Evolutionary conservation across 2,329 filamentous ascomycete genomes (phyloP).

Genomic region (Stachybotrys echinatus): DNA sequence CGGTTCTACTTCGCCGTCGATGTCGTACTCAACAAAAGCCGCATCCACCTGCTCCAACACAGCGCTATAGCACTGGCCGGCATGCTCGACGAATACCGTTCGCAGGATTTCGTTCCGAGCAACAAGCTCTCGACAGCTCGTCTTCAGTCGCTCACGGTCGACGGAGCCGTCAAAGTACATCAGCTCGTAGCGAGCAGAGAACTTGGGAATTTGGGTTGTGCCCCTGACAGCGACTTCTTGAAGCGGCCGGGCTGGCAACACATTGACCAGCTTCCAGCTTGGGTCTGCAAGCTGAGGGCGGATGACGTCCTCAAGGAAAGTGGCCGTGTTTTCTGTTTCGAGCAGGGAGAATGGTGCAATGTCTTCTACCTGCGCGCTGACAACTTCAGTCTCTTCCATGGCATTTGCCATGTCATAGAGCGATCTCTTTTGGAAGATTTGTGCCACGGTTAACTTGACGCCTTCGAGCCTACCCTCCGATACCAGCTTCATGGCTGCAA

Average conservation of each 20-base stretch:
- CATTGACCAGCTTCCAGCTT: conserved; percentile 46
- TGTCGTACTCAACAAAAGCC: conserved; percentile 46
- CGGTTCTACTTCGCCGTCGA: conserved; percentile 39
- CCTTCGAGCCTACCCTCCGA: conserved; percentile 45
- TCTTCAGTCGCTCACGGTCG: conserved; percentile 40
- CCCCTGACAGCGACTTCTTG: conserved; percentile 55
- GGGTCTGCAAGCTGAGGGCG: conserved; percentile 45
- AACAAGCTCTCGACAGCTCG: conserved; percentile 50
- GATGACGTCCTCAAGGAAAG: conserved; percentile 42
- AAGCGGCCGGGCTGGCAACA: conserved; percentile 53
- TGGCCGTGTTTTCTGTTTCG: conserved; percentile 27
- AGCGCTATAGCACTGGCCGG: conserved; percentile 47
- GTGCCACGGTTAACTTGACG: conserved; percentile 45
- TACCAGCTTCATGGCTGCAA: conserved; percentile 56
- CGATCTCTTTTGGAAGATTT: conserved; percentile 46
- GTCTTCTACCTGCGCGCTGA: conserved; percentile 11
- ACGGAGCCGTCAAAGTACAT: conserved; percentile 53
- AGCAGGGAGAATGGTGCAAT: conserved; percentile 48
- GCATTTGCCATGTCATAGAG: conserved; percentile 48
- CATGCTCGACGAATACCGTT: conserved; percentile 56
- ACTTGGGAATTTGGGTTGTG: conserved; percentile 52
- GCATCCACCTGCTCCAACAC: conserved; percentile 50
- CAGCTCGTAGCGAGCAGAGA: conserved; percentile 58
- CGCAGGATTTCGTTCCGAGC: conserved; percentile 58
- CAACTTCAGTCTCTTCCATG: conserved; percentile 29